A percentile compares a stretch with the other conserved stretches of the same genome.
Evolutionary conservation across 225 moss, liverwort and hornwort species (phyloP).

Genomic region (Thuidium tamariscinum): DNA sequence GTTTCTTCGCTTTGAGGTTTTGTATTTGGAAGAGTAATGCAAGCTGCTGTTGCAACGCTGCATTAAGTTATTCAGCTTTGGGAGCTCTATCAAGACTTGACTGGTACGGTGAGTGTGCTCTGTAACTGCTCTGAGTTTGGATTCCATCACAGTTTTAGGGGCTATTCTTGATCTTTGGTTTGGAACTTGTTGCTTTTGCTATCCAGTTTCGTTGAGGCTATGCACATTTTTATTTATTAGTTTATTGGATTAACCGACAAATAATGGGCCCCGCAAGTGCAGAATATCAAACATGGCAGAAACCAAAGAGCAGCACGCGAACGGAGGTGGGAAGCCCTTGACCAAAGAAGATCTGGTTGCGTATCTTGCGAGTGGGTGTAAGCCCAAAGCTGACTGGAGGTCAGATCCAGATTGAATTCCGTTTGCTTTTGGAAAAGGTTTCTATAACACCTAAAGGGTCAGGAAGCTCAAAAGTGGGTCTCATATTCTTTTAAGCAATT

Average conservation of each 20-base stretch:
- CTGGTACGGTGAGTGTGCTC: background rate
- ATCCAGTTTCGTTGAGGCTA: background rate
- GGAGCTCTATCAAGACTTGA: background rate
- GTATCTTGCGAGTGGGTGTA: slow-evolving; percentile 70
- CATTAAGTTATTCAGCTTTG: background rate
- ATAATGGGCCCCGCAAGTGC: background rate
- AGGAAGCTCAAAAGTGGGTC: background rate
- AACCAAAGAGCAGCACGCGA: background rate
- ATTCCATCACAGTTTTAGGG: background rate
- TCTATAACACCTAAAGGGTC: background rate
- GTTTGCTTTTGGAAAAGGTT: background rate
- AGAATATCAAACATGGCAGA: background rate
- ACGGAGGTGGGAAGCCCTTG: background rate
- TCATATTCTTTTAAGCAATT: too few species aligned
- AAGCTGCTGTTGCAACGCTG: background rate
- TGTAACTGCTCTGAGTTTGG: background rate
- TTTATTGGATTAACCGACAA: background rate
- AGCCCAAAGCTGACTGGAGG: slow-evolving; percentile 79
- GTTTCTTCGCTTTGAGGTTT: background rate
- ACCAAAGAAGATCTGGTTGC: slow-evolving; percentile 61
- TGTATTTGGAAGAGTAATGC: background rate
- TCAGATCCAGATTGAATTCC: background rate
- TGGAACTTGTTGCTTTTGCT: background rate
- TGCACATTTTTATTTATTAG: background rate
- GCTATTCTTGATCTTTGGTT: background rate